Base-by-base conservation (phyloP, 164 flowering plant genomes). In the Protea cynaroides region DNA sequence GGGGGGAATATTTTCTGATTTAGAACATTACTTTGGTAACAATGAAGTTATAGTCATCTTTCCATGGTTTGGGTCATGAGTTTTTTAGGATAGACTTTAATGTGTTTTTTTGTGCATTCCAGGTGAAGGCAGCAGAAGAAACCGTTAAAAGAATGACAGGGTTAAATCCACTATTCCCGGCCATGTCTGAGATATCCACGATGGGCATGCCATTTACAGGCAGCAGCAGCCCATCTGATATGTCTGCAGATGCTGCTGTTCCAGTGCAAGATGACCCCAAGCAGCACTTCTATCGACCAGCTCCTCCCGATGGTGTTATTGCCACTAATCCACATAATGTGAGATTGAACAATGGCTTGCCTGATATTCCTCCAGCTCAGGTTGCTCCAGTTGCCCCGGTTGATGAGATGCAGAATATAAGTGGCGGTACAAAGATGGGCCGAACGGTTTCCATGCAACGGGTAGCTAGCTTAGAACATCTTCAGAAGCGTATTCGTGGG, bases 111-210 rank as follows among this genome's bases (percentile, higher is more conserved):
- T 40, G 14, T 40, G 4, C 1, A 1, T 69, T 62, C 59, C 83
- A 94, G 99, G 97, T 94, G 61, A 91, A 91, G 77, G 86, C 89
- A 94, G 93, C 96, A 7, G 98, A 93, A 73, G 97, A 88, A 66
- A 72, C 87, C 0, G 92, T 93, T 17, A 93, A 90, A 72, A 76
- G 97, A 78, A 81, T 84, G 19, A 84, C 97, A 15, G 97, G 96
- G 38, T 75, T 83, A 71, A 85, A 81, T 67, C 85, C 96, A 4
- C 25, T 87, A 61, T 77, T 87, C 71, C 96, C 82, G 54, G 75
- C 81, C 43, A 80, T 80, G 82, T 74, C 92, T 15, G 91, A 90
- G 58, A 71, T 87, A 17, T 82, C 96, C 53, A 56, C 83, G 8
- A 59, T 80, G 52, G 65, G 74, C 61, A 69, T 82, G 71, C 80